phyloP scores from a whole-genome alignment of 2,329 filamentous ascomycete species.

The Colletotrichum costaricense region DNA sequence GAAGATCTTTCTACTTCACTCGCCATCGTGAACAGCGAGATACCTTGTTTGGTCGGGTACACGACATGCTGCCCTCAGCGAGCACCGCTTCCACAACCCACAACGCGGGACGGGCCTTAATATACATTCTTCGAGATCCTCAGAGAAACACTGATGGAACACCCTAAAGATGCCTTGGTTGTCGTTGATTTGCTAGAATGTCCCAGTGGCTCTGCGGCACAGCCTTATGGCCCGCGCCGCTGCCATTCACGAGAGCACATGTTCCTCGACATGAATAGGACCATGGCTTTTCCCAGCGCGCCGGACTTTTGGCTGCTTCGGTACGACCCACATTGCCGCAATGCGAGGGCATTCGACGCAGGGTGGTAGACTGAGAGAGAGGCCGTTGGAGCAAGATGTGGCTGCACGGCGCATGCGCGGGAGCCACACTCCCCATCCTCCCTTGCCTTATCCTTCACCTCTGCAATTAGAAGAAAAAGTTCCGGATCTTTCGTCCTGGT shows the following conservation, averaged over 20 bases:
- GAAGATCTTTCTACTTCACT: background rate
- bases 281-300: background rate
- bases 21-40: conserved; percentile 1
- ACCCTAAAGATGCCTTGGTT: background rate
- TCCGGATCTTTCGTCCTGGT: conserved; percentile 1
- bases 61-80: conserved; percentile 2
- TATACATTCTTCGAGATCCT: background rate
- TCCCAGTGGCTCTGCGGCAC: background rate
- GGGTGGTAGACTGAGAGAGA: background rate
- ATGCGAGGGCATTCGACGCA: background rate
- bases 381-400: conserved; percentile 20
- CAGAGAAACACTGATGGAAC: background rate
- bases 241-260: background rate
- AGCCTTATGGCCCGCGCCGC: background rate
- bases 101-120: background rate
- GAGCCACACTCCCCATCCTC: background rate
- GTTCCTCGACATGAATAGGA: background rate
- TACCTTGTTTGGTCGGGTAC: background rate
- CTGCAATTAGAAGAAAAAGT: conserved; percentile 7
- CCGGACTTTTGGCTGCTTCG: conserved; percentile 1
- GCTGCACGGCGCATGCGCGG: conserved; percentile 19
- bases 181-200: background rate
- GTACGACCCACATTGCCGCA: conserved; percentile 6
- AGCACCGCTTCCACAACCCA: background rate
- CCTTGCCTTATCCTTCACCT: background rate